These are phyloP conservation scores for Penicillium robsamsonii DNA, from an alignment of 495 filamentous ascomycete genomes.

Conservation along the genomic window DNA sequence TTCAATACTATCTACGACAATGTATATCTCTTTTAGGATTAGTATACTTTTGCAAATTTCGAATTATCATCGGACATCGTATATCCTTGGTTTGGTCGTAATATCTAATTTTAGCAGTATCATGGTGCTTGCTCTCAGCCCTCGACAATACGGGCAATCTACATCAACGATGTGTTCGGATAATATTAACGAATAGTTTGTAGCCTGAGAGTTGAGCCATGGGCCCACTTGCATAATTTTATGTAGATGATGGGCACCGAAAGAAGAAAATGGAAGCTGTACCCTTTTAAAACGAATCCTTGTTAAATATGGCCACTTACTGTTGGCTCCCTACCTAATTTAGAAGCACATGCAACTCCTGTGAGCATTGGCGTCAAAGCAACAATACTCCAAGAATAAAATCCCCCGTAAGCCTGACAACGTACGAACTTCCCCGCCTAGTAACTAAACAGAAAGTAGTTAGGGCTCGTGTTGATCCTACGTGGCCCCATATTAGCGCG, in stretches of 20 bases:
- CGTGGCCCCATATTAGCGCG: conserved; percentile 10
- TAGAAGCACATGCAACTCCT: neutral
- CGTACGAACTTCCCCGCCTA: neutral
- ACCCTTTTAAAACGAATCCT: neutral
- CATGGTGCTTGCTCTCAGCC: neutral
- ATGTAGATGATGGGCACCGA: neutral
- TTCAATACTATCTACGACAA: neutral
- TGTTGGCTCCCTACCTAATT: neutral
- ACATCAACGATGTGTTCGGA: neutral
- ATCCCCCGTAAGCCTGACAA: neutral
- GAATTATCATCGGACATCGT: neutral
- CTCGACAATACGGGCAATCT: neutral
- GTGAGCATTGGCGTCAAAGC: neutral
- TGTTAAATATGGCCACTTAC: neutral
- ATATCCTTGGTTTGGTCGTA: no score
- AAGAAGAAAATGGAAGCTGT: neutral
- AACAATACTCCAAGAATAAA: conserved; percentile 7
- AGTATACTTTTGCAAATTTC: neutral
- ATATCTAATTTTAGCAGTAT: neutral
- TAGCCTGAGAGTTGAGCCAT: neutral
- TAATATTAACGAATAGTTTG: neutral
- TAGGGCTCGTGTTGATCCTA: conserved; percentile 16
- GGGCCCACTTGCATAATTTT: neutral
- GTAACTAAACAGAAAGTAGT: conserved; percentile 14
- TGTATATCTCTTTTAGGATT: neutral